Evolutionary conservation across 2,329 filamentous ascomycete species (phyloP), one percentile per base, ranked within the genome.

Genomic region (Fusarium torreyae): DNA sequence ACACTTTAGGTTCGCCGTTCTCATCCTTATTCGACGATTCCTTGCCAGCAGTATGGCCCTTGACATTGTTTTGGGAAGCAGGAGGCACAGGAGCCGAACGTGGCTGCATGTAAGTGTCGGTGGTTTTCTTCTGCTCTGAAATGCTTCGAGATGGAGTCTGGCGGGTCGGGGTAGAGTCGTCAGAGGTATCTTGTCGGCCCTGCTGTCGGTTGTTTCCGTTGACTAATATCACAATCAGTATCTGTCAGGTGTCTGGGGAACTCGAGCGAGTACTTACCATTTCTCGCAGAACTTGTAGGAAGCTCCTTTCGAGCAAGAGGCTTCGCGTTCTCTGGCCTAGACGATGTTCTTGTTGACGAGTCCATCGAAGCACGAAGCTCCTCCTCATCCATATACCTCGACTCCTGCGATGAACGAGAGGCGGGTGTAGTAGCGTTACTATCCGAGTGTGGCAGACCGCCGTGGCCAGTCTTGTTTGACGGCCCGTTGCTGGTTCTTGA

Each of bases 291-390:
- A 18, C 74, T 74, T 11, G 79, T 57, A 6, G 85, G 81, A 40
- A 91, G 74, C 46, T 94, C 92, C 76, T 93, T 94, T 71, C 91
- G 85, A 13, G 88, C 73, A 62, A 92, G 86, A 20, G 83, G 74
- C 69, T 88, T 89, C 54, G 77, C 76, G 40, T 76, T 76, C 36
- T 84, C 80, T 20, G 81, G 57, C 72, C 63, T 81, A 6, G 79
- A 78, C 11, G 82, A 82, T 40, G 79, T 74, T 52, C 80, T 77
- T 5, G 84, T 80, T 63, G 84, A 72, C 2, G 72, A 74, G 26
- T 80, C 81, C 69, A 83, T 79, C 26, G 84, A 84, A 13, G 77
- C 77, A 43, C 82, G 81, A 24, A 78, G 74, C 9, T 84, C 81
- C n/a, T 85, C 83, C 9, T 88, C 87, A 9, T 91, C 88, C 69